Percentiles rank a stretch among this genome's conserved stretches.
Conservation (phyloP, 768 basidiomycete genomes). For the Lactarius indigo region DNA sequence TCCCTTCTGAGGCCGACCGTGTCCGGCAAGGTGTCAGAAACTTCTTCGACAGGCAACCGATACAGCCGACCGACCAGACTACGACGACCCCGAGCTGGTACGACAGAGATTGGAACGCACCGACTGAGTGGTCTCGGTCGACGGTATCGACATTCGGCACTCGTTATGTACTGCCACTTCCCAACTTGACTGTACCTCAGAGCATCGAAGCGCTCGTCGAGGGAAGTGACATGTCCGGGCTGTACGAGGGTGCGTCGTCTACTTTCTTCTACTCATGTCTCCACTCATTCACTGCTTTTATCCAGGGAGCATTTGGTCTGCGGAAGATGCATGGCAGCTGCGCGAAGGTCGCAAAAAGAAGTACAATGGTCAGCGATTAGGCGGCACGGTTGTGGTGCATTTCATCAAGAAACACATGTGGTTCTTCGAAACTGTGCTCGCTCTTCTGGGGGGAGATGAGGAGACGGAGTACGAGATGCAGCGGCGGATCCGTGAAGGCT, state of each 20-base stretch:
- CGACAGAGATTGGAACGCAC: constrained; percentile 36
- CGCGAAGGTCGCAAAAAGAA: constrained; percentile 66
- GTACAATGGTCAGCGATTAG: constrained; percentile 68
- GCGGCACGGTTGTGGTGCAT: constrained; percentile 94
- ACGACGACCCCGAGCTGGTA: constrained; percentile 28
- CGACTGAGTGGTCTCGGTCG: constrained; percentile 70
- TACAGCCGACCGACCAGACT: constrained; percentile 21
- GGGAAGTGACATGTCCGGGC: constrained; percentile 76
- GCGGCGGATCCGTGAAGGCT: constrained; percentile 16
- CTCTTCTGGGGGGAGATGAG: constrained; percentile 78
- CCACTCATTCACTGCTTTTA: background rate
- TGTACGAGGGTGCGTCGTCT: constrained; percentile 54
- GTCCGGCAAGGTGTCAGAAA: constrained; percentile 55
- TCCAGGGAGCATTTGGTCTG: constrained; percentile 54
- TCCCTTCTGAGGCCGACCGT: constrained; percentile 80
- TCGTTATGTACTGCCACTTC: constrained; percentile 66
- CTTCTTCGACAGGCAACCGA: constrained; percentile 44
- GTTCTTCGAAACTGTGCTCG: constrained; percentile 91
- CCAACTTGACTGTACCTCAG: constrained; percentile 60
- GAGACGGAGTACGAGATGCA: constrained; percentile 45
- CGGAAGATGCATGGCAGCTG: constrained; percentile 63
- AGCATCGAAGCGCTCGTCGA: constrained; percentile 92
- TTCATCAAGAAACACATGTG: constrained; percentile 97
- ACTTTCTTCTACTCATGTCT: background rate
- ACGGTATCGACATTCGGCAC: constrained; percentile 83